Conservation (phyloP, 2,329 filamentous ascomycete genomes). For the Fusarium sp. region DNA sequence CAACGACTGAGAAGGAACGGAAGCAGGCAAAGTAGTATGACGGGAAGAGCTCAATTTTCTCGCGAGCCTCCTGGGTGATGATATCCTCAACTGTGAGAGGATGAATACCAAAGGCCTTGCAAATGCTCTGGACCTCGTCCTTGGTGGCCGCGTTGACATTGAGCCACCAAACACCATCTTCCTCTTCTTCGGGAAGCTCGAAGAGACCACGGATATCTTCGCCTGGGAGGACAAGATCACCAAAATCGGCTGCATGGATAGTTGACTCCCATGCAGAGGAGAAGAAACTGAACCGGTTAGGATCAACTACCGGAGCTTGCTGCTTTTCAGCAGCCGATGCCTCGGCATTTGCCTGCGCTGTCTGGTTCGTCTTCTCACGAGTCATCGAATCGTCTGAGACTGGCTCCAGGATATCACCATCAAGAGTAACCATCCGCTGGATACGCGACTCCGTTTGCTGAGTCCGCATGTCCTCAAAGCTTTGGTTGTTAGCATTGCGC, state of each 20-base stretch:
- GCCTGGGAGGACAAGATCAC: conserved; percentile 87
- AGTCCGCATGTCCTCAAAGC: conserved; percentile 51
- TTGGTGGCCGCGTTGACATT: conserved; percentile 92
- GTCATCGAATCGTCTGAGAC: conserved; percentile 58
- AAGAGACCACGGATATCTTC: conserved; percentile 93
- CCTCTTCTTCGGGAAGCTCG: conserved; percentile 68
- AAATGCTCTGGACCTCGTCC: conserved; percentile 87
- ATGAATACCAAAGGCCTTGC: conserved; percentile 94
- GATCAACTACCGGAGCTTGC: conserved; percentile 61
- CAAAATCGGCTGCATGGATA: conserved; percentile 89
- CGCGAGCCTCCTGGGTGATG: conserved; percentile 90
- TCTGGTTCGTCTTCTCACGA: conserved; percentile 60
- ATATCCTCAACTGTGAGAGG: conserved; percentile 97
- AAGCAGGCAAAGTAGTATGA: conserved; percentile 99
- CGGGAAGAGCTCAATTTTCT: conserved; percentile 98
- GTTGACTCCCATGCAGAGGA: conserved; percentile 94
- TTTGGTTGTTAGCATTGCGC: conserved; percentile 55
- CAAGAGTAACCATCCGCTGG: conserved; percentile 59
- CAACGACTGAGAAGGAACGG: conserved; percentile 85
- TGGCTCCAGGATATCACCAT: conserved; percentile 68
- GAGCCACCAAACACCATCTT: conserved; percentile 96
- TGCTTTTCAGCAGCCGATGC: conserved; percentile 52
- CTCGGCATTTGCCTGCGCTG: conserved; percentile 42
- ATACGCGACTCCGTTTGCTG: conserved; percentile 43
- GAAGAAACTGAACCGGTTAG: conserved; percentile 94